Conservation (phyloP, 2,329 filamentous ascomycete species). For the Teratosphaeria viscida region DNA sequence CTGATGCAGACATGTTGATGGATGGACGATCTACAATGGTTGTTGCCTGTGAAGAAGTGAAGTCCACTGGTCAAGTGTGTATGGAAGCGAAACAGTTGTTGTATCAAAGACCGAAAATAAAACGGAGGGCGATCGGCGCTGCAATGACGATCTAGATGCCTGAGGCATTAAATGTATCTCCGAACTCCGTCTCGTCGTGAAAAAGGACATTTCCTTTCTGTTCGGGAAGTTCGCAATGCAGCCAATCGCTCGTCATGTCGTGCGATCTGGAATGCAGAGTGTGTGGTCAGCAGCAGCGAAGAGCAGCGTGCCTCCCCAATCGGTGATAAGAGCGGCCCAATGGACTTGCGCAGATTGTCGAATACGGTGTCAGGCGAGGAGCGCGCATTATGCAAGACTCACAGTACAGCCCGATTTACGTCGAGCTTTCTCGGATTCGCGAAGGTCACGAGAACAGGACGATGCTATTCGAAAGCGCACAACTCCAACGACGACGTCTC, state of each 20-base stretch:
- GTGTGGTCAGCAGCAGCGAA: not conserved
- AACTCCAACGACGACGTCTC: not conserved
- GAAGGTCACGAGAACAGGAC: not conserved
- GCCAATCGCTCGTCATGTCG: not conserved
- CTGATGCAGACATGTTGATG: constrained; percentile 6
- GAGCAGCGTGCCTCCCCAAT: not conserved
- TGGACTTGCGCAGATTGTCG: constrained; percentile 1
- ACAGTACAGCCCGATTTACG: not conserved
- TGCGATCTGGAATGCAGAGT: not conserved
- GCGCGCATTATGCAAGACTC: not conserved
- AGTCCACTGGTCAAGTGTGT: not conserved
- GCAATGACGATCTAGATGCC: not conserved
- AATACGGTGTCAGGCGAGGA: not conserved
- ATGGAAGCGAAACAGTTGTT: not conserved
- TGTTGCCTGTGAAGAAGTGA: too few relatives aligned
- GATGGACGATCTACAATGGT: too few relatives aligned
- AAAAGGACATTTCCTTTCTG: not conserved
- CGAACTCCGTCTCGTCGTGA: not conserved
- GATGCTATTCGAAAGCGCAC: not conserved
- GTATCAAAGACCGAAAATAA: not conserved
- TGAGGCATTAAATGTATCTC: not conserved
- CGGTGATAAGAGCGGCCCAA: not conserved
- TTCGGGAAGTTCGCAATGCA: not conserved
- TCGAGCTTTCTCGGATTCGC: not conserved
- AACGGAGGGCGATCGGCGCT: not conserved